Conservation (phyloP, 305 asterid genomes). For the Solanum hybrid region DNA sequence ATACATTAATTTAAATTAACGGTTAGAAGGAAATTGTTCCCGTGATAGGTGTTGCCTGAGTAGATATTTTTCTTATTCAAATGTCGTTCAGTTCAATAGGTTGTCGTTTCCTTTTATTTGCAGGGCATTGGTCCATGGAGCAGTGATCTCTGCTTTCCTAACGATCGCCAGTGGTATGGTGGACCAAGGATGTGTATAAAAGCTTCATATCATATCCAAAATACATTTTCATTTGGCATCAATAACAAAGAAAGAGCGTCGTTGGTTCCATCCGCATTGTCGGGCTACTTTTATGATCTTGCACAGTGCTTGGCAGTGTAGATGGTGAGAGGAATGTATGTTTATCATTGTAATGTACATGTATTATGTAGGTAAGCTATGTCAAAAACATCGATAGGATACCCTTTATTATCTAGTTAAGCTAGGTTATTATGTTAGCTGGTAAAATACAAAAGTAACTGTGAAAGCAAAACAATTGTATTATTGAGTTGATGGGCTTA, state of each 20-base stretch:
- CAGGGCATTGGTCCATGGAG: constrained; percentile 92
- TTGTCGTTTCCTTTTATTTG: not conserved
- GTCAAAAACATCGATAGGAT: not conserved
- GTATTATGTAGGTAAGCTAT: not conserved
- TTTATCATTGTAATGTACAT: not conserved
- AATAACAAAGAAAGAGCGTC: not conserved
- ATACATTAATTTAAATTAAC: not conserved
- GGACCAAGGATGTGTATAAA: constrained; percentile 86
- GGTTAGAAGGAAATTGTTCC: not conserved
- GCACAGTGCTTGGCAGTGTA: not conserved
- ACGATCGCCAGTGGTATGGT: constrained; percentile 81
- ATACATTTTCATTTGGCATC: not conserved
- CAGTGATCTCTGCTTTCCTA: constrained; percentile 75
- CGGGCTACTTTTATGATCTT: not conserved
- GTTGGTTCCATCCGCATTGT: not conserved
- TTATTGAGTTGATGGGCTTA: not conserved
- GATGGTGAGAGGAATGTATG: not conserved
- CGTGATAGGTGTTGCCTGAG: not conserved
- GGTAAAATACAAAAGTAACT: not conserved
- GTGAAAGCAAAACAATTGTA: not conserved
- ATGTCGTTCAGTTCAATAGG: not conserved
- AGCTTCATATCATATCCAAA: not conserved
- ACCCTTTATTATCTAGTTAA: not conserved
- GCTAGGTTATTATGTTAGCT: not conserved
- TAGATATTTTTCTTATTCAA: not conserved